Evolutionary conservation across 352 stramenopile genomes (phyloP), one percentile per base, ranked within the genome.

Genomic region (Phytophthora palmivora): DNA sequence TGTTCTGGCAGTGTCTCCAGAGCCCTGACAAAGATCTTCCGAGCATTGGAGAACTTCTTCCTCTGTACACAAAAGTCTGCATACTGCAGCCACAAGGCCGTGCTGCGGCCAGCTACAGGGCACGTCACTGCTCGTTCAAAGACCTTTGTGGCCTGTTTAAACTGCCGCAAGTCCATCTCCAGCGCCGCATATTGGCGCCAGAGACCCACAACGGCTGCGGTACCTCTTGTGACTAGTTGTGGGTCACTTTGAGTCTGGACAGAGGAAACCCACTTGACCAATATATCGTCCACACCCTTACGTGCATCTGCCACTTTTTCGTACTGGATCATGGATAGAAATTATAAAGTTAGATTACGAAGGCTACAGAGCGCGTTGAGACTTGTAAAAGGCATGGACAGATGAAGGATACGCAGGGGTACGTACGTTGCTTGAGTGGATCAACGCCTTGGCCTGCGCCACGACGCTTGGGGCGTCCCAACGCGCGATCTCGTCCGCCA

Each of bases 61-160:
- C 84, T 72, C 24, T 93, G 78, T 42, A 91, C 55, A 56, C 83
- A 93, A 55, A 93, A 93, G 43, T 74, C 59, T 24, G 83, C 82
- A 39, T 92, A 93, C 56, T 86, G 71, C 15, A 90, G 64, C 82
- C 80, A 92, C 22, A 89, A 56, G 8, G 55, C 49, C 4, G 55
- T 70, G 48, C 58, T 75, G 15, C 21, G 38, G 16, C 71, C 64
- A 2, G 79, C 82, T 3, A 89, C 63, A 8, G 79, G 68, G 45
- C 81, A 91, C 38, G 41, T 71, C 42, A 82, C 75, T 5, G 80
- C 84, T 37, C 69, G 58, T 56, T 93, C 84, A 49, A 91, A 89
- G 30, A 92, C 82, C 53, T 89, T 91, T 7, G 84, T 93, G 36
- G 84, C 83, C 65, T 93, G 84, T 55, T 93, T 93, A 59, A 93